Evolutionary conservation across 2,329 filamentous ascomycete genomes (phyloP).

Genomic region (Calonectria multiphialidica): DNA sequence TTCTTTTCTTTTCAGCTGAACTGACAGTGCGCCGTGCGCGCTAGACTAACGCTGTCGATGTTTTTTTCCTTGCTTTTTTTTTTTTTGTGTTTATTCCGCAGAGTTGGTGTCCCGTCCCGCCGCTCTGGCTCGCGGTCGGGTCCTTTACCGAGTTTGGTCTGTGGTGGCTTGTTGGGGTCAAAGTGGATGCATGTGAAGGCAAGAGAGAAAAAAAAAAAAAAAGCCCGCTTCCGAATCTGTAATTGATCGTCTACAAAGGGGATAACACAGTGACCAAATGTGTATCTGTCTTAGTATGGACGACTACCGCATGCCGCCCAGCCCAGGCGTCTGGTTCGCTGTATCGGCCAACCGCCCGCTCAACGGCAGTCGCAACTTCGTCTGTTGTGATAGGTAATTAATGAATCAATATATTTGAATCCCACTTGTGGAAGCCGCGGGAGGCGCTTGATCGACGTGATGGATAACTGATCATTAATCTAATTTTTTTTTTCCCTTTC

Average conservation of each 20-base stretch:
- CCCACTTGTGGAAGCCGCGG: conserved; percentile 1
- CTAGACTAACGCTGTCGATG: neutral
- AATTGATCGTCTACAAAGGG: neutral
- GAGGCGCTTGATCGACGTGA: conserved; percentile 21
- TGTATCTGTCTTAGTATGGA: neutral
- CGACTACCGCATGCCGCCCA: neutral
- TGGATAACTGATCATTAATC: neutral
- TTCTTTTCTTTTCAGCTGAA: neutral
- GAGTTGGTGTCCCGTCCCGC: neutral
- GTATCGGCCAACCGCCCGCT: neutral
- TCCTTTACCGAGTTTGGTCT: conserved; percentile 1
- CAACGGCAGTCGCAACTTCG: neutral
- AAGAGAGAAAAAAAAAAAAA: neutral
- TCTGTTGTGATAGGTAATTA: neutral
- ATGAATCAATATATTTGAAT: neutral
- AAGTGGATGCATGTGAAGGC: conserved; percentile 10
- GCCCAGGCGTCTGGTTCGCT: neutral
- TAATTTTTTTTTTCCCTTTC: neutral
- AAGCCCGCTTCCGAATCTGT: neutral
- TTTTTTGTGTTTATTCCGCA: neutral
- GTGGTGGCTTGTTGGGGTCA: conserved; percentile 4
- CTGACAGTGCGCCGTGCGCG: neutral
- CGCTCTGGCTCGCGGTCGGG: neutral
- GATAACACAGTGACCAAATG: neutral
- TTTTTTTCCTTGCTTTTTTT: neutral